These are phyloP conservation scores for Penicillium desertorum DNA, from an alignment of 495 filamentous ascomycete genomes.

Conservation along the genomic window DNA sequence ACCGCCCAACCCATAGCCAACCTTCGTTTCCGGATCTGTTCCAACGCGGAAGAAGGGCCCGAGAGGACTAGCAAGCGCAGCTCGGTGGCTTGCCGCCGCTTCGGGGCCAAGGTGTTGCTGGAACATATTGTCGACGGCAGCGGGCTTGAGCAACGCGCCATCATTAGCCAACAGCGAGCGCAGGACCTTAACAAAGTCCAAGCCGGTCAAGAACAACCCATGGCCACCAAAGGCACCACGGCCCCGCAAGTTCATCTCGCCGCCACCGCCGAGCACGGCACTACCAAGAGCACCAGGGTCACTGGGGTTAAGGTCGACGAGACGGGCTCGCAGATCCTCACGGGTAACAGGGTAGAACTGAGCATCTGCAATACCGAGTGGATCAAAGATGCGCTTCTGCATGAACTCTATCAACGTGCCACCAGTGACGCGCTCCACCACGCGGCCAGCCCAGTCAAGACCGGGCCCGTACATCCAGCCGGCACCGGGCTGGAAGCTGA, in stretches of 20 bases:
- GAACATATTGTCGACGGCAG: constrained; percentile 53
- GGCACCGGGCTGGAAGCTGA: constrained; percentile 50
- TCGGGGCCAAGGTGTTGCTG: constrained; percentile 42
- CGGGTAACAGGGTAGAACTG: constrained; percentile 41
- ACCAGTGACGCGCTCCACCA: constrained; percentile 43
- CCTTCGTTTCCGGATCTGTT: constrained; percentile 21
- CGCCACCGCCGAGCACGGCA: constrained; percentile 27
- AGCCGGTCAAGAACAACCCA: constrained; percentile 49
- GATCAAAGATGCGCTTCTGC: constrained; percentile 44
- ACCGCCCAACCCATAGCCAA: constrained; percentile 31
- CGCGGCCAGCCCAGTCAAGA: constrained; percentile 53
- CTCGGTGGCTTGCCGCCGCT: constrained; percentile 19
- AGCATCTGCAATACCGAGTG: constrained; percentile 42
- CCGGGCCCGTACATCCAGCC: constrained; percentile 50
- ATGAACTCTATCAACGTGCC: constrained; percentile 45
- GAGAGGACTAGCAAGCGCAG: constrained; percentile 21
- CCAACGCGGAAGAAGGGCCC: constrained; percentile 33
- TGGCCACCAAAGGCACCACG: constrained; percentile 51
- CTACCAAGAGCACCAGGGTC: constrained; percentile 26
- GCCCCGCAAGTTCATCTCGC: constrained; percentile 26
- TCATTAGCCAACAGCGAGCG: constrained; percentile 47
- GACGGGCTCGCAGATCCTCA: constrained; percentile 35
- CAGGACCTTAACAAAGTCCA: constrained; percentile 52
- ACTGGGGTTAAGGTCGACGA: constrained; percentile 36
- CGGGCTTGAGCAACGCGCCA: constrained; percentile 42